phyloP scores from a whole-genome alignment of 73 alveolate genomes.

The Effrenium voratum region DNA sequence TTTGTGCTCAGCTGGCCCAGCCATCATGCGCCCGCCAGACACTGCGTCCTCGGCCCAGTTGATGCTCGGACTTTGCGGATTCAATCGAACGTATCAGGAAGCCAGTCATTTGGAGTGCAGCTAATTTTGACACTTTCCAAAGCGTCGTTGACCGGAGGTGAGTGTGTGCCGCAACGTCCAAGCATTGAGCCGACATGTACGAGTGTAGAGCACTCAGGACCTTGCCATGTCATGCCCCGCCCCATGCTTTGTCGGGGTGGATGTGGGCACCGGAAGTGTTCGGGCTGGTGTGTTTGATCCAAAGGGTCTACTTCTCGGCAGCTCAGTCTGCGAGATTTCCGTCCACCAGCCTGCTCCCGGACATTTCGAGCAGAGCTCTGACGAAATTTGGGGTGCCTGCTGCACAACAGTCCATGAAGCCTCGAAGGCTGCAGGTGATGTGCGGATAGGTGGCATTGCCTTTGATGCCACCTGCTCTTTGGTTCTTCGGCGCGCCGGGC shows the following conservation, averaged over 20 bases:
- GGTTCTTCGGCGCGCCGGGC: slow-evolving; percentile 17
- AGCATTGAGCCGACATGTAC: neutral
- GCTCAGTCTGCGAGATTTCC: neutral
- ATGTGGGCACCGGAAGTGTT: slow-evolving; percentile 54
- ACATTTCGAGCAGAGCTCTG: slow-evolving; percentile 57
- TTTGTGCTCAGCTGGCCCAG: slow-evolving; percentile 55
- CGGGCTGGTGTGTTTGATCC: slow-evolving; percentile 61
- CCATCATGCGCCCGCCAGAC: neutral
- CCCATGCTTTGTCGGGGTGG: slow-evolving; percentile 49
- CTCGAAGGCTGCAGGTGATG: neutral
- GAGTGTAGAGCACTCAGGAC: neutral
- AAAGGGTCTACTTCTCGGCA: slow-evolving; percentile 26
- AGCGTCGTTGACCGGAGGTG: neutral
- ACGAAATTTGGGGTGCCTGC: slow-evolving; percentile 45
- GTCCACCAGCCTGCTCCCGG: slow-evolving; percentile 45
- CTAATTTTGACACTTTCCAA: neutral
- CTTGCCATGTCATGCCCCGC: neutral
- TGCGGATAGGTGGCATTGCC: slow-evolving; percentile 8
- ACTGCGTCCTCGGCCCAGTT: neutral
- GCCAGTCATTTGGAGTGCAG: neutral
- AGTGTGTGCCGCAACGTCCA: neutral
- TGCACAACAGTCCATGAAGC: slow-evolving; percentile 61
- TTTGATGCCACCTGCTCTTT: slow-evolving; percentile 80
- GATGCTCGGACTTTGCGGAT: neutral
- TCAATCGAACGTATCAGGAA: neutral